These are phyloP conservation scores for Rhynchospora pubera DNA, from an alignment of 176 grass and related monocot genomes.

Conservation along the genomic window DNA sequence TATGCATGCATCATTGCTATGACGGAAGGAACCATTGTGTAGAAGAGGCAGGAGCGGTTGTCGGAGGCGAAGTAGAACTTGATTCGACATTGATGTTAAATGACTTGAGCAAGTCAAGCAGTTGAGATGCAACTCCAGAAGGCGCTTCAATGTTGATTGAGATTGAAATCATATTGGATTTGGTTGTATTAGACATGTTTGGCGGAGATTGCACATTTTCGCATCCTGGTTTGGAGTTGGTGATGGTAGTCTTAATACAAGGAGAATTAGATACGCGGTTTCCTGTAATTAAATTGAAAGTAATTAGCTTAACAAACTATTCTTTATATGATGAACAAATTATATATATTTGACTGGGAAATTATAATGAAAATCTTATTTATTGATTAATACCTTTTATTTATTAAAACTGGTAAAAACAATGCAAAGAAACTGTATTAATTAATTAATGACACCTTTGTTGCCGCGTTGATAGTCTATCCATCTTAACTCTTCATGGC, in stretches of 20 bases:
- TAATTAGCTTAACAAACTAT: neutral
- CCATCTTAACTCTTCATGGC: conserved; percentile 2
- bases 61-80: neutral
- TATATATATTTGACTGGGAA: too few species aligned
- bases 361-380: neutral
- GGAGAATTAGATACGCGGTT: too few species aligned
- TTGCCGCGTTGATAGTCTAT: neutral
- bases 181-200: too few species aligned
- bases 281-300: neutral
- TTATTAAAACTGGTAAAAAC: too few species aligned
- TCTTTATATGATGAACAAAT: neutral
- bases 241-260: neutral
- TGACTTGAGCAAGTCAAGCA: neutral
- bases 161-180: conserved; percentile 2
- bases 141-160: conserved; percentile 9
- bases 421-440: neutral
- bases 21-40: neutral
- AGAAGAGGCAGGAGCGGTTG: neutral
- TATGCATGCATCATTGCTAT: neutral
- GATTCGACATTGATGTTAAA: neutral
- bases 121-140: neutral
- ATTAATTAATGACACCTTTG: neutral
- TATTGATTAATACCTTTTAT: too few species aligned
- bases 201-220: too few species aligned
- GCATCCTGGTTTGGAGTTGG: neutral